Evolutionary conservation across 2,329 filamentous ascomycete genomes (phyloP), one percentile per base, ranked within the genome.

Genomic region (Penicillium digitatum): DNA sequence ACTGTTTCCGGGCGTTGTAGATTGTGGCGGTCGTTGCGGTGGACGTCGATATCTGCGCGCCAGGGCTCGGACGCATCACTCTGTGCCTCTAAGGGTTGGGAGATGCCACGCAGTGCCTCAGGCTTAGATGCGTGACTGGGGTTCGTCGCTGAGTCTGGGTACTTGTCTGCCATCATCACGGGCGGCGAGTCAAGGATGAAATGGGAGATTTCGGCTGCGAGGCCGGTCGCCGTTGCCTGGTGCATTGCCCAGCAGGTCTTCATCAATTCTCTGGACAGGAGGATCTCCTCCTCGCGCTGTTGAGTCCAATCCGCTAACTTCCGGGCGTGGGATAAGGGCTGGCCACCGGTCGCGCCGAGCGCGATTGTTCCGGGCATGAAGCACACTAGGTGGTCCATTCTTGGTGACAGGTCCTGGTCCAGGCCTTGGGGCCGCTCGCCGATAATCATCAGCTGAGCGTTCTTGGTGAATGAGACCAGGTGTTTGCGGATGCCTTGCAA

Each of bases 241-340:
- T 99, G 99, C 85, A 95, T 99, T 67, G 89, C 92, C 89, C 93
- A 96, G 80, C 94, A 99, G 1, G 94, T 97, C 58, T 96, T 93
- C 79, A 89, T 96, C 54, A 99, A 79, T 77, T 99, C 93, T 61
- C 85, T 85, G 1, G 94, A 91, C 27, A 99, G 84, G 58, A 84
- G 76, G 77, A 99, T 92, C 70, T 97, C 90, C 58, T 88, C 87
- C 55, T 96, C 91, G 65, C 95, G 86, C 69, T 87, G 82, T 62
- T 84, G 80, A 32, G 82, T 85, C 94, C 94, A 97, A 8, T 78
- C 81, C 0, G 84, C 77, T 1, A 82, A 78, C 69, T 88, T 87
- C 62, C 84, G 86, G 12, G 93, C 93, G 68, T 91, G 84, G 0
- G 82, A 80, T 56, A 96, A 84, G 0, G 87, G 83, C 32, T 88